Evolutionary conservation across 2,329 filamentous ascomycete species (phyloP).

Genomic region (Passalora sequoiae): DNA sequence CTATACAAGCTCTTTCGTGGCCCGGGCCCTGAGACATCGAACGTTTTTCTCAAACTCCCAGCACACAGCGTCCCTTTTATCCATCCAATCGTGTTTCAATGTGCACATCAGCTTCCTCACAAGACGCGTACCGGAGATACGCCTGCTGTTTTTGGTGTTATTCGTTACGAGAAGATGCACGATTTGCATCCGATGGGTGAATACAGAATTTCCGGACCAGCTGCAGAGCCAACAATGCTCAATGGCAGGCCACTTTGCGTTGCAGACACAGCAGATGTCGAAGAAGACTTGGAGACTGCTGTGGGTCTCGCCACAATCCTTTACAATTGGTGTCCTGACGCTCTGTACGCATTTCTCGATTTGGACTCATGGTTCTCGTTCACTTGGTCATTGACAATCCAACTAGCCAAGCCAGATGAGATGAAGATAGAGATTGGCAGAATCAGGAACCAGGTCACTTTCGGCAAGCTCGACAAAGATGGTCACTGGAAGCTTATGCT

Average conservation of each 20-base stretch:
- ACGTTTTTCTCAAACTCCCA: no score
- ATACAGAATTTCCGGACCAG: background rate
- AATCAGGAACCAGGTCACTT: conserved; percentile 18
- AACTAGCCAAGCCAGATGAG: conserved; percentile 2
- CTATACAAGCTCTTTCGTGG: no score
- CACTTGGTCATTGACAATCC: conserved; percentile 17
- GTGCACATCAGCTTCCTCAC: no score
- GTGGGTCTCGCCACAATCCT: conserved; percentile 20
- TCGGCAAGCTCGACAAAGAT: conserved; percentile 15
- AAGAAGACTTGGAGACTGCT: conserved; percentile 10
- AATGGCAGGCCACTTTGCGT: background rate
- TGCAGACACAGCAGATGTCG: background rate
- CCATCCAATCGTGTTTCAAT: no score
- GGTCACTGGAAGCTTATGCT: conserved; percentile 21
- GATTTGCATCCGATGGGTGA: no score
- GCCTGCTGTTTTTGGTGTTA: no score
- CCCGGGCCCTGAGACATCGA: no score
- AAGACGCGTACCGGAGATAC: no score
- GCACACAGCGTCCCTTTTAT: no score
- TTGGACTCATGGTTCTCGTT: conserved; percentile 21
- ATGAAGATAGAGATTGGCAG: conserved; percentile 21
- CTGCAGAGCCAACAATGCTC: background rate
- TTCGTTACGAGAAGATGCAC: no score
- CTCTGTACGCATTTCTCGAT: conserved; percentile 19
- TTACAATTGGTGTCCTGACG: conserved; percentile 19